These are phyloP conservation scores for Schoenoplectus triqueter DNA, from an alignment of 202 grass and related monocot species.

Conservation along the genomic window DNA sequence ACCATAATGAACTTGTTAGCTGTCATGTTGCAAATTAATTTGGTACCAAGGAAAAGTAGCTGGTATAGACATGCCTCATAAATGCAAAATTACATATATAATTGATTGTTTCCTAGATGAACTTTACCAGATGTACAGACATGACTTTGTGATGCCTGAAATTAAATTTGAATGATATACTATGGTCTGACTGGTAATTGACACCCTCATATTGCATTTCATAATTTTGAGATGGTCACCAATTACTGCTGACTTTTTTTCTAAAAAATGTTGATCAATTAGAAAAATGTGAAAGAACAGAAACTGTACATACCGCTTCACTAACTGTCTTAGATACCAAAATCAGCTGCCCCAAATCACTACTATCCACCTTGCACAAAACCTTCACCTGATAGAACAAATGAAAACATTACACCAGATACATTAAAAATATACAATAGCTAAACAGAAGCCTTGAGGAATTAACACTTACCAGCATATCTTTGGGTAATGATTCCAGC, in stretches of 20 bases:
- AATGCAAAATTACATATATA: no score
- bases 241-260: neutral
- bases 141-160: neutral
- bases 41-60: neutral
- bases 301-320: slow-evolving; percentile 58
- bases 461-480: slow-evolving; percentile 64
- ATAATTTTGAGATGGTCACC: neutral
- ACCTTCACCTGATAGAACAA: slow-evolving; percentile 55
- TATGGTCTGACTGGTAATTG: neutral
- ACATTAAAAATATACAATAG: neutral
- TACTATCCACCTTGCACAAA: slow-evolving; percentile 70
- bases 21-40: neutral
- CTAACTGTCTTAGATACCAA: slow-evolving; percentile 78
- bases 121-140: neutral
- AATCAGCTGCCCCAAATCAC: slow-evolving; percentile 76
- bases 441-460: neutral
- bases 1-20: neutral
- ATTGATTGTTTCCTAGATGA: no score
- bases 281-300: neutral
- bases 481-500: slow-evolving; percentile 61
- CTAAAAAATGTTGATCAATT: neutral
- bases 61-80: no score
- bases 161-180: neutral
- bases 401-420: neutral
- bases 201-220: neutral